Evolutionary conservation across 2,329 filamentous ascomycete genomes (phyloP).

Genomic region (Arthrobotrys conoides): DNA sequence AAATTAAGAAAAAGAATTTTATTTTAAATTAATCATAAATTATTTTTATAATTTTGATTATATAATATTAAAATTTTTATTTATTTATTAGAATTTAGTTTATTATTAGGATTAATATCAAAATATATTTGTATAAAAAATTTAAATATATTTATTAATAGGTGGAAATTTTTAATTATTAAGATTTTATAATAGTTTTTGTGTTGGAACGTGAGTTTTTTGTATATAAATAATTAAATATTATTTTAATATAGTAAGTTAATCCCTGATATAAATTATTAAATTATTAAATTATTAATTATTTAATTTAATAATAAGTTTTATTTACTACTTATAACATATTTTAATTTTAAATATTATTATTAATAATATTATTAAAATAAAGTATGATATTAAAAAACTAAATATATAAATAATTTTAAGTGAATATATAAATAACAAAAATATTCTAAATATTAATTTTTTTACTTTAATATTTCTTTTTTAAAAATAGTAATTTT

Average conservation of each 20-base stretch:
- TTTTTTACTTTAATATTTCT: too few relatives aligned
- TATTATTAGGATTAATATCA: neutral
- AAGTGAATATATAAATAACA: too few relatives aligned
- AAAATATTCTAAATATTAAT: too few relatives aligned
- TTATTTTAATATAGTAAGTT: conserved; percentile 7
- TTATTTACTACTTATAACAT: too few relatives aligned
- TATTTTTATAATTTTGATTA: neutral
- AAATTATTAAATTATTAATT: conserved; percentile 13
- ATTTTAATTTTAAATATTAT: too few relatives aligned
- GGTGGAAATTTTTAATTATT: neutral
- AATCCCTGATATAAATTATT: neutral
- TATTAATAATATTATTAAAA: too few relatives aligned
- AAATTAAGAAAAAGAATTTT: neutral
- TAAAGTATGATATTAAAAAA: too few relatives aligned
- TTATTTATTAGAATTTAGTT: neutral
- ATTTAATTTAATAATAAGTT: neutral
- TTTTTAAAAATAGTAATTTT: neutral
- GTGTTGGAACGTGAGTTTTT: too few relatives aligned
- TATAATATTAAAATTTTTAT: conserved; percentile 14
- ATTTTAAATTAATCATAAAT: conserved; percentile 4
- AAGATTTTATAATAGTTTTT: neutral
- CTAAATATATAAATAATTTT: too few relatives aligned
- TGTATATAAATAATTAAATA: neutral
- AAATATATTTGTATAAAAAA: neutral
- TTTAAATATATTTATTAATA: too few relatives aligned